Evolutionary conservation across 345 rosid species (phyloP).

Genomic region (Turnera subulata): DNA sequence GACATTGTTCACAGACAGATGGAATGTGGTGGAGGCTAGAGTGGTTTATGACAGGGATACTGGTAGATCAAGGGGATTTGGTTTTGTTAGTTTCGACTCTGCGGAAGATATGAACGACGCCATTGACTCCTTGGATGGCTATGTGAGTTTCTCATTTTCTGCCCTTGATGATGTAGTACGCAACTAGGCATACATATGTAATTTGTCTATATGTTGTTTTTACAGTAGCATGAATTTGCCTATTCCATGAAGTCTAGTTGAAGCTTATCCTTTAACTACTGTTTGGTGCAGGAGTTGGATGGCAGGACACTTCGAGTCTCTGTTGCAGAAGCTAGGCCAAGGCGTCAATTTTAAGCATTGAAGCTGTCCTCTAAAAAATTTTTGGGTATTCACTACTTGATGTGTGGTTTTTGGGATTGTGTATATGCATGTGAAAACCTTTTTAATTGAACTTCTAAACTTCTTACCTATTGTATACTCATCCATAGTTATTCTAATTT

Average conservation of each 20-base stretch:
- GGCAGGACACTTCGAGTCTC: slow-evolving; percentile 89
- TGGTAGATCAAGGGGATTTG: slow-evolving; percentile 96
- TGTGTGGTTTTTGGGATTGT: neutral
- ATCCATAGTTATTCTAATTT: slow-evolving; percentile 1
- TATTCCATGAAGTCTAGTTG: neutral
- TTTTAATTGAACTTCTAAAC: neutral
- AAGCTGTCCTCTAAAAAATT: slow-evolving; percentile 14
- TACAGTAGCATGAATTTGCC: neutral
- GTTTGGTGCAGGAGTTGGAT: slow-evolving; percentile 63
- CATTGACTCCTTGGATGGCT: slow-evolving; percentile 66
- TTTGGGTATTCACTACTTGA: slow-evolving; percentile 12
- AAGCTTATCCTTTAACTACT: neutral
- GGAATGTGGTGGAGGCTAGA: slow-evolving; percentile 83
- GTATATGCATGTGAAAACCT: too few relatives aligned
- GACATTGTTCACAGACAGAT: slow-evolving; percentile 76
- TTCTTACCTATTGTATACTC: neutral
- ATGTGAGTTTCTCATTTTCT: slow-evolving; percentile 51
- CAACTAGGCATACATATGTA: neutral
- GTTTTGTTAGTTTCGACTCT: slow-evolving; percentile 82
- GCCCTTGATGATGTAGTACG: neutral
- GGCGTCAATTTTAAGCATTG: slow-evolving; percentile 58
- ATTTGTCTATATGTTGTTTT: neutral
- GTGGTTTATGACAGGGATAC: slow-evolving; percentile 91
- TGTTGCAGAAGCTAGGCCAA: slow-evolving; percentile 76
- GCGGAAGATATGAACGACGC: slow-evolving; percentile 74